These are phyloP conservation scores for Umbellularia californica DNA, from an alignment of 164 flowering plant species.

Conservation along the genomic window DNA sequence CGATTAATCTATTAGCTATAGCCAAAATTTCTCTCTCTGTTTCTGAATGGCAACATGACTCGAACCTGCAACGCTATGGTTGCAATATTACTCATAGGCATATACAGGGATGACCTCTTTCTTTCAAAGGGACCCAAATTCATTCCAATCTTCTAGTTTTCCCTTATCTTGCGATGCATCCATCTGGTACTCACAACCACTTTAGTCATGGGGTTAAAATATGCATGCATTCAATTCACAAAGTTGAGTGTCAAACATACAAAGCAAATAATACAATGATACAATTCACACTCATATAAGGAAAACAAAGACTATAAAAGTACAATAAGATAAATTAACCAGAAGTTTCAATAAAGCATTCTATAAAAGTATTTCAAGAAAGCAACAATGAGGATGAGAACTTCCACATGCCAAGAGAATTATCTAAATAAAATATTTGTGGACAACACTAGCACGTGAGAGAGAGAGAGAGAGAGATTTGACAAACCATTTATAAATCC, in stretches of 20 bases:
- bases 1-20: neutral
- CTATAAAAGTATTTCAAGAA: neutral
- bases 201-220: too few species aligned
- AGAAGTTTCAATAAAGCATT: neutral
- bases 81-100: neutral
- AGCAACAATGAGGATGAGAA: neutral
- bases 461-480: neutral
- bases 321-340: too few species aligned
- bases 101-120: too few species aligned
- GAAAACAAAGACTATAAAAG: neutral
- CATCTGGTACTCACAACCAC: too few species aligned
- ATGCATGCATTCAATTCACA: too few species aligned
- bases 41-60: neutral
- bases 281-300: neutral
- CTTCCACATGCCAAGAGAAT: neutral
- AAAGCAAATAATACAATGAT: neutral
- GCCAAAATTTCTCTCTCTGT: neutral
- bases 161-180: too few species aligned
- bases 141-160: too few species aligned
- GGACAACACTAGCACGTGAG: neutral
- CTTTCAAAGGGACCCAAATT: too few species aligned
- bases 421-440: neutral
- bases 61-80: neutral
- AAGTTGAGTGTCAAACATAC: neutral
- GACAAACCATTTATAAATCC: conserved; percentile 72